Conservation (phyloP, 768 basidiomycete species). For the Polyporus arcularius region DNA sequence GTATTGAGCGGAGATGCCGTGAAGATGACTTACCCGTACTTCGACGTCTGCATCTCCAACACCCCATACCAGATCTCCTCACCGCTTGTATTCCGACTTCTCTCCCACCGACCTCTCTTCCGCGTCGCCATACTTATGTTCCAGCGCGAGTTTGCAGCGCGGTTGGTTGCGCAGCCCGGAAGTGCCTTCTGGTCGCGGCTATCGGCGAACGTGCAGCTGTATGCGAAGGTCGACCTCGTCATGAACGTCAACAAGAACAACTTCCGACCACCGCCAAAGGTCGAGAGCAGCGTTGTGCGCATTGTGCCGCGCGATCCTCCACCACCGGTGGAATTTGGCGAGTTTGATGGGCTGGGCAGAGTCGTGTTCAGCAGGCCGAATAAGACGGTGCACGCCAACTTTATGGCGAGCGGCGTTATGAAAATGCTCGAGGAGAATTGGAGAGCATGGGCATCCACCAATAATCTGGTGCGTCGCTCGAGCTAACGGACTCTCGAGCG, state of each 20-base stretch:
- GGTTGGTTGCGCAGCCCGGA: conserved; percentile 84
- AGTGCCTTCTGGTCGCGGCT: conserved; percentile 90
- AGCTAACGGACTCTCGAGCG: background rate
- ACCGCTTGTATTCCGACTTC: conserved; percentile 92
- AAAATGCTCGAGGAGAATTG: conserved; percentile 94
- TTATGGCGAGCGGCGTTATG: conserved; percentile 91
- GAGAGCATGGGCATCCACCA: conserved; percentile 87
- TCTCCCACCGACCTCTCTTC: conserved; percentile 93
- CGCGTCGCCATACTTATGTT: conserved; percentile 99
- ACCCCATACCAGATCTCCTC: conserved; percentile 99
- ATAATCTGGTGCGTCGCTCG: conserved; percentile 58
- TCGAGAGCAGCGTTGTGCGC: conserved; percentile 91
- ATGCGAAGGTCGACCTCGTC: conserved; percentile 93
- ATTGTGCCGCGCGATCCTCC: conserved; percentile 93
- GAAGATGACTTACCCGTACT: conserved; percentile 95
- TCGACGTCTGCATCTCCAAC: conserved; percentile 99
- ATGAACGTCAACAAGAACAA: conserved; percentile 98
- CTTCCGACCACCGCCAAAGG: conserved; percentile 93
- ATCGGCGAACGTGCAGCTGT: conserved; percentile 97
- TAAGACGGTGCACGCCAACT: conserved; percentile 87
- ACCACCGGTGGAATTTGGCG: conserved; percentile 93
- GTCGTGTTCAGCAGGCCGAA: conserved; percentile 90
- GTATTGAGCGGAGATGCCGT: conserved; percentile 97
- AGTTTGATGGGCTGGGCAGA: conserved; percentile 93
- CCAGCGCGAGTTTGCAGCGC: conserved; percentile 96